Base-by-base conservation (phyloP, 805 yeast genomes). In the Suhomyces sp. region DNA sequence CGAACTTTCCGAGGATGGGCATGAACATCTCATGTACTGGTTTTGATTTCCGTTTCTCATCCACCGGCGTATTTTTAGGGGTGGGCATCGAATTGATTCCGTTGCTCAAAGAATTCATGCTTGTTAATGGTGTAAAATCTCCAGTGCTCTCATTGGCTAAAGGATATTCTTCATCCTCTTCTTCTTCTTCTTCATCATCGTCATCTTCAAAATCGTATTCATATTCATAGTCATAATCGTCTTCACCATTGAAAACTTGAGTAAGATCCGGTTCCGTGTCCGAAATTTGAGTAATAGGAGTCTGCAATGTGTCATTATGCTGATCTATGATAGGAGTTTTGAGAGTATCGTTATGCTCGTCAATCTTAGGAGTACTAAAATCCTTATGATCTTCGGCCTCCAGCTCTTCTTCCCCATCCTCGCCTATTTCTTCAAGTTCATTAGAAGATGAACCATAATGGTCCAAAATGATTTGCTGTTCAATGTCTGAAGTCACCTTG, bases 21-120 rank as follows among this genome's bases (percentile, higher is more conserved):
- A 72, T 63, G 55, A 79, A 81, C 53, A 79, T 63, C 15, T 70
- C 71, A 30, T 69, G 72, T 6, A 80, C 74, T 4, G 67, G 65
- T 42, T 56, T 53, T 33, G 53, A 50, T 35, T 56, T 55, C 17
- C 60, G 33, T 39, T 48, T 52, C 11, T 50, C 54, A 3, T 31
- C 35, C 13, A 50, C 33, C 17, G 44, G 38, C 5, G 46, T 39
- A 15, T 38, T 34, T 10, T 43, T 29, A 17, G 40, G 32, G 10
- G 42, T 33, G n/a, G 22, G 28, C 32, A 25, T 13, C 24, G 30
- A 7, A 16, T 34, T 20, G 18, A 27, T 21, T 2, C 46, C 51
- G 33, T 47, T 41, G 25, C 31, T 48, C 27, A 61, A 44, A 10
- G 64, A 57, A 38, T 60, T 60, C 44, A 54, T 44, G 36, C 68